Base-by-base conservation (phyloP, 768 basidiomycete species). In the Trametopsis cervina region DNA sequence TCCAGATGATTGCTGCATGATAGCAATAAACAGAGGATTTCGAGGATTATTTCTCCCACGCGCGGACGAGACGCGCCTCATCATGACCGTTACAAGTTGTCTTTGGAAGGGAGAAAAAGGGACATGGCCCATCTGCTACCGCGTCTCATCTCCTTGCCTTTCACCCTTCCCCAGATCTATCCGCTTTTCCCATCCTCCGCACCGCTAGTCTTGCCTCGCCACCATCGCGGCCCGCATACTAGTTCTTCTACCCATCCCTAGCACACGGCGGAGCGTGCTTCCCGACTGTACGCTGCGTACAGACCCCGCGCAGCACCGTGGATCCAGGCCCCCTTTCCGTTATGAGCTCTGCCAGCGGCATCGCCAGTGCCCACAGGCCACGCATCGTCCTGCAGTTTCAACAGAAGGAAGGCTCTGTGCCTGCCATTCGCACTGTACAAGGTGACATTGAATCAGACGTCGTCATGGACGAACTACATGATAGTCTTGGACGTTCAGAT, bases 1-100 rank as follows among this genome's bases (percentile, higher is more conserved):
- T 33, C 15, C 15, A 7, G 15, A 33, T 33, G 29, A 7, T 33
- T 15, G 29, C 29, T 33, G 29, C 29, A 15, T 7, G 29, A 33
- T 7, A 7, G 15, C 15, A 33, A 33, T 33, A 18, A 42, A 27
- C 6, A 48, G 21, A 21, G 10, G 26, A 38, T 17, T 15, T n/a
- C n/a, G 29, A 33, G 9, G 9, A 33, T 15, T 33, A 15, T 33
- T 33, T 33, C 47, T 49, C 46, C 47, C 47, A 44, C 51, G 47
- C 42, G 29, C 24, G 44, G 44, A 42, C 50, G 25, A 47, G 52
- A 54, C 52, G 52, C 52, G 52, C 52, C 44, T 54, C 53, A 49
- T 44, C 44, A 54, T 47, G 53, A 50, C 46, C 53, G 29, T 33
- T 33, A 33, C 29, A 7, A 7, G 29, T 48, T 43, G 46, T 44